phyloP scores from a whole-genome alignment of 148 eudicot species.

The Vaccinium macrocarpon region DNA sequence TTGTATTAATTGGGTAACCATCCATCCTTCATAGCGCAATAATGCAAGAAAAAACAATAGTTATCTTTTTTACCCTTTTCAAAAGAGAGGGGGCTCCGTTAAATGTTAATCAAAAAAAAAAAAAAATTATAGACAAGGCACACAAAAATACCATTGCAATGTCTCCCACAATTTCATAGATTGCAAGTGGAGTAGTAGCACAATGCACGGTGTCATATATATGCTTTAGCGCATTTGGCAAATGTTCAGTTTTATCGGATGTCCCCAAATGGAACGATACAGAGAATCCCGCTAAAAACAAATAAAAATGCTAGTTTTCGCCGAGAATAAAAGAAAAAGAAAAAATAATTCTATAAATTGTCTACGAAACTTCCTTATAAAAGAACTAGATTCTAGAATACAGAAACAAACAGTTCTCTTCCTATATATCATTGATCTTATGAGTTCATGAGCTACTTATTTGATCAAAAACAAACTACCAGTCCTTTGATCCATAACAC shows the following conservation, averaged over 20 bases:
- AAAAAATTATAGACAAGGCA: background rate
- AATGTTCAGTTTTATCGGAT: too few relatives aligned
- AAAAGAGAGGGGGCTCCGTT: background rate
- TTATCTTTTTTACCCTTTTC: background rate
- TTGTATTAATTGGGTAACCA: background rate
- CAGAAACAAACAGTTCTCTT: too few relatives aligned
- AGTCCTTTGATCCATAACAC: background rate
- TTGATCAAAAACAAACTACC: background rate
- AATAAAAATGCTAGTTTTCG: too few relatives aligned
- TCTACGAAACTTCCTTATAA: background rate
- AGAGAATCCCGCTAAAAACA: too few relatives aligned
- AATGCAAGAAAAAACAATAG: background rate
- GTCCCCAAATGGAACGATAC: too few relatives aligned
- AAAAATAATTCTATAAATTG: too few relatives aligned
- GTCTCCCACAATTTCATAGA: background rate
- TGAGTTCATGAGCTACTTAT: background rate
- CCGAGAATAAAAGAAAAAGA: too few relatives aligned
- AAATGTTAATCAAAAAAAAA: too few relatives aligned
- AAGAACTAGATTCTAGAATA: background rate
- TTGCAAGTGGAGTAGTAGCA: too few relatives aligned
- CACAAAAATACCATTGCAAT: background rate
- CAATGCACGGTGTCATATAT: too few relatives aligned
- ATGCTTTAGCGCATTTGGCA: too few relatives aligned
- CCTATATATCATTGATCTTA: background rate
- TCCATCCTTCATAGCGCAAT: background rate